Percentiles rank a stretch among this genome's conserved stretches.
These are phyloP conservation scores for Avicennia marina DNA, from an alignment of 257 asterid genomes.

Conservation along the genomic window DNA sequence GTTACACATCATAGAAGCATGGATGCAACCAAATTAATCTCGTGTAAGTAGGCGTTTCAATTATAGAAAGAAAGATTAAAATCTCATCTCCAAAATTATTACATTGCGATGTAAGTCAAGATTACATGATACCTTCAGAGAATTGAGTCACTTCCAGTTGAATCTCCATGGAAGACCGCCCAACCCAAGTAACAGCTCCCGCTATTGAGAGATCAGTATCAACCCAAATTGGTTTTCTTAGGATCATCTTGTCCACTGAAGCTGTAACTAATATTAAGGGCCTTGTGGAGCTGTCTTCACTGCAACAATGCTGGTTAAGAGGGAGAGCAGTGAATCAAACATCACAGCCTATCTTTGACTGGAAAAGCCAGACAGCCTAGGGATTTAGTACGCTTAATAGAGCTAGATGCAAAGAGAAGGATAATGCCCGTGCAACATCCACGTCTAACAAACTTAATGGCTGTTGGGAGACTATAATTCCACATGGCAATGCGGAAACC, in stretches of 20 bases:
- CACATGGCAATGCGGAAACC: slow-evolving; percentile 2
- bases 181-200: slow-evolving; percentile 96
- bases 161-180: slow-evolving; percentile 91
- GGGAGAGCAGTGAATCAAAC: background rate
- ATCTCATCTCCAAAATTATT: too few species aligned
- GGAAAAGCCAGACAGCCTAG: background rate
- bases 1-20: too few species aligned
- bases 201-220: slow-evolving; percentile 61
- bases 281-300: slow-evolving; percentile 62
- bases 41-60: too few species aligned
- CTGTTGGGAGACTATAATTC: background rate
- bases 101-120: too few species aligned
- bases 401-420: background rate
- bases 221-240: slow-evolving; percentile 60
- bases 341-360: background rate
- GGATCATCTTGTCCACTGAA: slow-evolving; percentile 86
- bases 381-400: background rate
- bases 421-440: background rate
- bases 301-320: slow-evolving; percentile 64
- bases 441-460: background rate
- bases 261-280: slow-evolving; percentile 81
- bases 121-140: slow-evolving; percentile 38
- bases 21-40: too few species aligned
- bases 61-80: too few species aligned
- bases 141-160: slow-evolving; percentile 74